A percentile compares a stretch with the other conserved stretches of the same genome.
Conservation (phyloP, 75 land plant genomes). For the Gnetum montanum region DNA sequence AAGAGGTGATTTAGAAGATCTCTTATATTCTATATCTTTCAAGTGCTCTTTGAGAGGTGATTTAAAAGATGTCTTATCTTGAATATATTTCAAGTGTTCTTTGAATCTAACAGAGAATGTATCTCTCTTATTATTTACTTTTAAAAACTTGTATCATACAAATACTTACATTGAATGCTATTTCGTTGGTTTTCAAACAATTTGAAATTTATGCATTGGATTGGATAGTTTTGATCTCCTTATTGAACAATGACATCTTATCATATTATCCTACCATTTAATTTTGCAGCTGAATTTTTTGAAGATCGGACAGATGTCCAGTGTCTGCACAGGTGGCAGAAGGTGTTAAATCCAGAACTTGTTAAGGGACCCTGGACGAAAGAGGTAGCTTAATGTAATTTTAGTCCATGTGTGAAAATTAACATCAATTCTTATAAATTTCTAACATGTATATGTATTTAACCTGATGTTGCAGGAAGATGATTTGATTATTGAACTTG, state of each 20-base stretch:
- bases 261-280: too few relatives aligned
- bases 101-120: too few relatives aligned
- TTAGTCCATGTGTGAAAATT: neutral
- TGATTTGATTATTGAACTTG: conserved; percentile 70
- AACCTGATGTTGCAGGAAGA: conserved; percentile 46
- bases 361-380: conserved; percentile 92
- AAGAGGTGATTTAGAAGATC: too few relatives aligned
- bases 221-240: too few relatives aligned
- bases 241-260: too few relatives aligned
- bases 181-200: neutral
- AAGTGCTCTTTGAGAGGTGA: too few relatives aligned
- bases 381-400: conserved; percentile 35
- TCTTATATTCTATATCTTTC: too few relatives aligned
- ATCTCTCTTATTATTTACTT: neutral
- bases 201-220: too few relatives aligned
- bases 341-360: conserved; percentile 84
- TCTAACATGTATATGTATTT: neutral
- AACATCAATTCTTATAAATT: neutral
- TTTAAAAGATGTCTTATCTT: too few relatives aligned
- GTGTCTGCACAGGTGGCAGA: conserved; percentile 89
- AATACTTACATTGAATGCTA: neutral
- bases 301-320: conserved; percentile 79
- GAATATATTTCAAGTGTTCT: too few relatives aligned
- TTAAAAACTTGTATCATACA: neutral
- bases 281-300: conserved; percentile 64